phyloP scores from a whole-genome alignment of 140 eudicot species.

The Erigeron philadelphicus region DNA sequence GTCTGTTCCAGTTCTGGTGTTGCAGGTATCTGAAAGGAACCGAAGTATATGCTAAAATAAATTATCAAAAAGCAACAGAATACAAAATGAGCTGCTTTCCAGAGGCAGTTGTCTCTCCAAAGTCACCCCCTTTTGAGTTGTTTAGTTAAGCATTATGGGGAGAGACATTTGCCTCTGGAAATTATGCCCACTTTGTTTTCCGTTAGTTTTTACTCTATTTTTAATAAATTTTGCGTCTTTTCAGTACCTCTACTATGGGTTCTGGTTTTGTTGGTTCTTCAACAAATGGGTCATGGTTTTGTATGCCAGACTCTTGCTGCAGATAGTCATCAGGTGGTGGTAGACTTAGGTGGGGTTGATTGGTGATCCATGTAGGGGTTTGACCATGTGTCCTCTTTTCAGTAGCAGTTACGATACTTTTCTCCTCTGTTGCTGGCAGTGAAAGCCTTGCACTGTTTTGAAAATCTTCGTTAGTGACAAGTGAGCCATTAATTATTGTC shows the following conservation, averaged over 20 bases:
- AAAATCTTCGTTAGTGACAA: constrained; percentile 21
- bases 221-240: neutral
- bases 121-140: neutral
- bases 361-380: constrained; percentile 30
- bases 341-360: constrained; percentile 44
- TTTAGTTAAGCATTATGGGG: neutral
- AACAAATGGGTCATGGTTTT: constrained; percentile 39
- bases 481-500: neutral
- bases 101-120: neutral
- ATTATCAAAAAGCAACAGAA: neutral
- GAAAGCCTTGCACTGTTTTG: constrained; percentile 83
- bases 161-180: neutral
- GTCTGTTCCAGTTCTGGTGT: constrained; percentile 63
- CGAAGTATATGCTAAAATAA: neutral
- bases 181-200: neutral
- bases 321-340: constrained; percentile 34
- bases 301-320: constrained; percentile 20
- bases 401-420: constrained; percentile 44
- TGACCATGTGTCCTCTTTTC: constrained; percentile 34
- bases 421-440: constrained; percentile 79
- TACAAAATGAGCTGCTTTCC: neutral
- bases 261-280: constrained; percentile 65
- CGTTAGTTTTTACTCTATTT: neutral
- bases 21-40: constrained; percentile 37
- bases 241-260: constrained; percentile 53